A percentile compares a stretch with the other conserved stretches of the same genome.
phyloP scores from a whole-genome alignment of 805 yeast species.

The Wickerhamiella siamensis region DNA sequence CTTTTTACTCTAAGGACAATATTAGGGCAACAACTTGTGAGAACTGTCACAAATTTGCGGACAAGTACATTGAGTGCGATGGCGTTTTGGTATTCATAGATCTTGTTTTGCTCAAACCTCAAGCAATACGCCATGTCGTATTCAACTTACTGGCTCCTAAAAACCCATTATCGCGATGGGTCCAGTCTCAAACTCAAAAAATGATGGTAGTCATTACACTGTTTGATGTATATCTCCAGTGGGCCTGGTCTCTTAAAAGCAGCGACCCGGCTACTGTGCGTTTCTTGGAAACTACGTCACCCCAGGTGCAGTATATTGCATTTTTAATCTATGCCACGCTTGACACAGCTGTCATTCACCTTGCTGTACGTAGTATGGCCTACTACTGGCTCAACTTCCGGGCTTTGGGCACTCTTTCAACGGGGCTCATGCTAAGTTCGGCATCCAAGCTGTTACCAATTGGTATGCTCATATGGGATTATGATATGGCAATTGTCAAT shows the following conservation, averaged over 20 bases:
- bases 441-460: conserved; percentile 78
- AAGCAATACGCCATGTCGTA: conserved; percentile 65
- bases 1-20: conserved; percentile 59
- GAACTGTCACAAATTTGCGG: conserved; percentile 61
- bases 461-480: conserved; percentile 92
- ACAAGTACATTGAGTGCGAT: conserved; percentile 84
- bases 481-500: conserved; percentile 61
- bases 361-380: conserved; percentile 27
- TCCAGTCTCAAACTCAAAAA: conserved; percentile 24
- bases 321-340: conserved; percentile 25
- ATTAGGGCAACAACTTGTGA: conserved; percentile 68
- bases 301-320: conserved; percentile 25
- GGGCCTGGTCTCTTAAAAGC: conserved; percentile 79
- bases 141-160: conserved; percentile 40
- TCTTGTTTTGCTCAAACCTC: conserved; percentile 67
- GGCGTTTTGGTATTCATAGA: conserved; percentile 73
- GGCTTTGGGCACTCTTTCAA: conserved; percentile 35
- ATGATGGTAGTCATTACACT: conserved; percentile 49
- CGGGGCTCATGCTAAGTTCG: conserved; percentile 61
- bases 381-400: conserved; percentile 25
- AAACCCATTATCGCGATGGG: background rate
- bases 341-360: conserved; percentile 25
- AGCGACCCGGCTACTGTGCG: conserved; percentile 14
- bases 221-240: conserved; percentile 77
- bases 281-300: conserved; percentile 21